A percentile compares a stretch with the other conserved stretches of the same genome.
These are phyloP conservation scores for Yamadazyma trypodendri DNA, from an alignment of 1,139 yeast species.

Conservation along the genomic window DNA sequence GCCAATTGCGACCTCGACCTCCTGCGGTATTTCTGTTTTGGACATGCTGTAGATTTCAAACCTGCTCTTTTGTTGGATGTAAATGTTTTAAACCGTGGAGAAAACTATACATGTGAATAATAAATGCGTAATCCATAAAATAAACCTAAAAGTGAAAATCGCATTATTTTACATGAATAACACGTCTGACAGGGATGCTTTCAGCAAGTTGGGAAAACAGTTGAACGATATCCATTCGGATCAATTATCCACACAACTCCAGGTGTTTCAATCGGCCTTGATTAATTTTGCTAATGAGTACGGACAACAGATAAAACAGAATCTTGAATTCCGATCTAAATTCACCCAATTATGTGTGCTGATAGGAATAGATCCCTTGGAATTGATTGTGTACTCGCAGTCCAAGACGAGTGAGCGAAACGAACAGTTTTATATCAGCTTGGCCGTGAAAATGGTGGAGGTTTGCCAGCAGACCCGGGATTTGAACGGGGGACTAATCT, in stretches of 20 bases:
- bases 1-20: conserved; percentile 36
- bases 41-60: too few species aligned
- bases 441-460: conserved; percentile 73
- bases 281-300: conserved; percentile 64
- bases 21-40: conserved; percentile 22
- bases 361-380: conserved; percentile 83
- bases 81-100: not conserved
- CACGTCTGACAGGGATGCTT: conserved; percentile 27
- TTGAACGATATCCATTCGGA: conserved; percentile 43
- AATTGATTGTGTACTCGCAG: conserved; percentile 32
- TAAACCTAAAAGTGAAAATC: not conserved
- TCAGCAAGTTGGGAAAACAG: conserved; percentile 23
- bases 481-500: conserved; percentile 76
- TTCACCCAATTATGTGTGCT: conserved; percentile 74
- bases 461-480: conserved; percentile 68
- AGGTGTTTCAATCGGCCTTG: conserved; percentile 60
- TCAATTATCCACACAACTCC: conserved; percentile 56
- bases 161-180: not conserved
- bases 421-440: conserved; percentile 60
- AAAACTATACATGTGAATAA: not conserved
- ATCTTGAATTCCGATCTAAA: conserved; percentile 64
- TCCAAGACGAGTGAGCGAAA: conserved; percentile 22
- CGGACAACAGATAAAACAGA: conserved; percentile 58
- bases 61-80: not conserved
- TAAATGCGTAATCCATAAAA: not conserved